Conservation (phyloP, 2,329 filamentous ascomycete genomes). For the Verticillium isaacii region DNA sequence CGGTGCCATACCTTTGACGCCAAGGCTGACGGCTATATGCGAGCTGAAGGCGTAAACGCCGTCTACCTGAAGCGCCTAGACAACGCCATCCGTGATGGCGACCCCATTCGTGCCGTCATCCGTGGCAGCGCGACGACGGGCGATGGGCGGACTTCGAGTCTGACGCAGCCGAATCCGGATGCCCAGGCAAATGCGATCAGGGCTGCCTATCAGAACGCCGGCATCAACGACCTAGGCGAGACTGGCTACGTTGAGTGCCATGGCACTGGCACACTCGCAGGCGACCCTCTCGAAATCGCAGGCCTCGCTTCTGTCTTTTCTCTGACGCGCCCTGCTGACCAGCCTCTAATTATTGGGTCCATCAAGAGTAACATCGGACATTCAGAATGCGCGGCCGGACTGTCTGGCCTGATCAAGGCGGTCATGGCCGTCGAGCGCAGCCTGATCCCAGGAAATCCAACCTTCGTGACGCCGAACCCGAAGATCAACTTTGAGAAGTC, state of each 20-base stretch:
- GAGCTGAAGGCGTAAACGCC: slow-evolving; percentile 37
- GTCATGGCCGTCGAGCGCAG: slow-evolving; percentile 20
- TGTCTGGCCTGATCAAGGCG: slow-evolving; percentile 23
- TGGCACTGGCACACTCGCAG: slow-evolving; percentile 32
- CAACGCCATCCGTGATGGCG: slow-evolving; percentile 35
- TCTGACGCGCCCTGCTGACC: slow-evolving; percentile 2
- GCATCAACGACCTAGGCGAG: slow-evolving; percentile 12
- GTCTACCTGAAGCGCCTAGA: slow-evolving; percentile 37
- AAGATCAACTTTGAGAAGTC: slow-evolving; percentile 37
- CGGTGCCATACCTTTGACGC: slow-evolving; percentile 13
- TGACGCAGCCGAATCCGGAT: slow-evolving; percentile 23
- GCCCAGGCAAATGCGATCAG: slow-evolving; percentile 25
- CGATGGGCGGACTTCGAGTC: slow-evolving; percentile 26
- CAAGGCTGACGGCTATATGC: slow-evolving; percentile 37
- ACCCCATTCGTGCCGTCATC: slow-evolving; percentile 29
- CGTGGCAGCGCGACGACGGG: slow-evolving; percentile 23
- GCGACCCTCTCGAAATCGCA: slow-evolving; percentile 29
- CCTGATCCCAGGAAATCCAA: slow-evolving; percentile 18
- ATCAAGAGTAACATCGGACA: slow-evolving; percentile 28
- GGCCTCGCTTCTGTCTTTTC: slow-evolving; percentile 21
- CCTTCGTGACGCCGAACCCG: slow-evolving; percentile 27
- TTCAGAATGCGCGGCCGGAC: slow-evolving; percentile 21
- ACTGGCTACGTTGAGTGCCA: slow-evolving; percentile 32
- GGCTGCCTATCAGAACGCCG: slow-evolving; percentile 20
- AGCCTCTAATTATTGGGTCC: slow-evolving; percentile 21